Conservation (phyloP, 2,329 filamentous ascomycete species). For the Zasmidium citrigriseum region DNA sequence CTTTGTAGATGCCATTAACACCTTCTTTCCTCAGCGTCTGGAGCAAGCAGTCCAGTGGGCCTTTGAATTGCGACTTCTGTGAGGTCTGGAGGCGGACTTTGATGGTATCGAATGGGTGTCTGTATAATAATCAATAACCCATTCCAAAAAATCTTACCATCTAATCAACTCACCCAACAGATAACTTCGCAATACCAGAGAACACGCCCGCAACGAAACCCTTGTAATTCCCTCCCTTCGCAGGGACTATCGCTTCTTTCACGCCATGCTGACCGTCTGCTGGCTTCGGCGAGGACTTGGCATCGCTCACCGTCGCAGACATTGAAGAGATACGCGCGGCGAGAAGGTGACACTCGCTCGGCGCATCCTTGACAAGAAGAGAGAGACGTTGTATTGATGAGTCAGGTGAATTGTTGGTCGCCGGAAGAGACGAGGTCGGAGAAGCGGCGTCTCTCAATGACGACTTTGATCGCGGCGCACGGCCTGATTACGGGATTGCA, state of each 20-base stretch:
- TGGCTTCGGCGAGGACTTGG: constrained; percentile 18
- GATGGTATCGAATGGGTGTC: constrained; percentile 86
- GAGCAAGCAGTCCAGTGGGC: constrained; percentile 80
- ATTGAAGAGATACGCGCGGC: constrained; percentile 8
- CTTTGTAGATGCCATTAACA: constrained; percentile 84
- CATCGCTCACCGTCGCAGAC: constrained; percentile 29
- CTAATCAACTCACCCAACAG: constrained; percentile 57
- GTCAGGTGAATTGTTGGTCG: neutral
- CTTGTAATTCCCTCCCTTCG: constrained; percentile 66
- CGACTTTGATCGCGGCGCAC: constrained; percentile 4
- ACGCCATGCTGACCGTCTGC: constrained; percentile 16
- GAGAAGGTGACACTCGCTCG: neutral
- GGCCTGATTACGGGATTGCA: constrained; percentile 1
- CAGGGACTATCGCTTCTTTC: constrained; percentile 19
- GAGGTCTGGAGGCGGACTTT: constrained; percentile 96
- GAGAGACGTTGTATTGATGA: neutral
- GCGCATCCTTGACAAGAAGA: constrained; percentile 2
- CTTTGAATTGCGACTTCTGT: constrained; percentile 72
- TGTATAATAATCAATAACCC: constrained; percentile 38
- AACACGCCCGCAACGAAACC: constrained; percentile 98
- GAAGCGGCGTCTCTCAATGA: neutral
- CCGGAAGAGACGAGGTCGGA: neutral
- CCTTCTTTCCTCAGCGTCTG: constrained; percentile 88
- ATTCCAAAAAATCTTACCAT: neutral
- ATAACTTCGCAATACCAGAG: constrained; percentile 86